These are phyloP conservation scores for Setaria viridis DNA, from an alignment of 202 grass and related monocot genomes.

Conservation along the genomic window DNA sequence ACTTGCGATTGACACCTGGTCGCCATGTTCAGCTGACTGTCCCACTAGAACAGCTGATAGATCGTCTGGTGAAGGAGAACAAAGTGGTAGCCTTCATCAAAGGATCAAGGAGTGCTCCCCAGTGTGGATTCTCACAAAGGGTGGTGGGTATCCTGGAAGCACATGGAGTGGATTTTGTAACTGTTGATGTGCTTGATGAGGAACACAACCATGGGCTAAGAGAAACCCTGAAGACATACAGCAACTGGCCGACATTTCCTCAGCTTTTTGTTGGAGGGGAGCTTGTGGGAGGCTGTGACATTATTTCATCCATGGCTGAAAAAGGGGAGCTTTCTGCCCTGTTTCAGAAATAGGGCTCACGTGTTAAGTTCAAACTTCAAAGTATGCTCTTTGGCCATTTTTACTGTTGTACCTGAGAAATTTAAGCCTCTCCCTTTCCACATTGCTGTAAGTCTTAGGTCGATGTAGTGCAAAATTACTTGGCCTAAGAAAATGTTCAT, in stretches of 20 bases:
- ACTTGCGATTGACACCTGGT: constrained; percentile 78
- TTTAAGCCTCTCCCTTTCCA: not conserved
- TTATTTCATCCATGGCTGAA: constrained; percentile 86
- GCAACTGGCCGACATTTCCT: constrained; percentile 91
- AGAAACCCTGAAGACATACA: constrained; percentile 81
- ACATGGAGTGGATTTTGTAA: constrained; percentile 74
- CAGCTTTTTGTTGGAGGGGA: constrained; percentile 87
- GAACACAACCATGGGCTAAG: constrained; percentile 87
- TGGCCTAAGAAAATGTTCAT: constrained; percentile 8
- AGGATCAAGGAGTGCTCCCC: constrained; percentile 86
- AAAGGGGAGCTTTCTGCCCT: constrained; percentile 79
- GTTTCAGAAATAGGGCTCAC: constrained; percentile 59
- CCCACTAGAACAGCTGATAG: constrained; percentile 75
- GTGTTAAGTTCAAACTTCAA: constrained; percentile 17
- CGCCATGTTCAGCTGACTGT: constrained; percentile 84
- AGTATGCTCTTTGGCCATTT: not conserved
- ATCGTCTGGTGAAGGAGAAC: constrained; percentile 87
- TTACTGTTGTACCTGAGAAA: not conserved
- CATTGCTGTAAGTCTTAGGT: constrained; percentile 16
- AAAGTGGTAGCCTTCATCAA: constrained; percentile 98
- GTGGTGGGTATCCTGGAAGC: constrained; percentile 90
- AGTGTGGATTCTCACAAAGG: constrained; percentile 89
- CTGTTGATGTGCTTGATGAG: constrained; percentile 87
- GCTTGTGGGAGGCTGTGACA: constrained; percentile 84
- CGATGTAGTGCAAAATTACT: not conserved